Evolutionary conservation across 2,329 filamentous ascomycete species (phyloP).

Genomic region (Capronia coronata): DNA sequence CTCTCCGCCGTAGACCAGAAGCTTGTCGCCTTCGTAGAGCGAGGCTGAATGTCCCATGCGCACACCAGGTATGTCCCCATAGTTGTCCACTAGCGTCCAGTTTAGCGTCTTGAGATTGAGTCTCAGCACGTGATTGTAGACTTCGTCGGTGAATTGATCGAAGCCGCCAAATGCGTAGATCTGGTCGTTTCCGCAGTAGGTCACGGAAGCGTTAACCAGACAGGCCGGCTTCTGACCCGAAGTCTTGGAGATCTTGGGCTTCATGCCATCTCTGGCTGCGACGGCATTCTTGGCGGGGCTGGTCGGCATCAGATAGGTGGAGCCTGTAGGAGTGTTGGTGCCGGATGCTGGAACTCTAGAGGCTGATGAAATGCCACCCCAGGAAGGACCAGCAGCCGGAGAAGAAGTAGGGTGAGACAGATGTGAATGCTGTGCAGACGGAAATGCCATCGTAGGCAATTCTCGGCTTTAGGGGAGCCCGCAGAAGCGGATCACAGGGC

Average conservation of each 20-base stretch:
- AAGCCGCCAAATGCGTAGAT: slow-evolving; percentile 98
- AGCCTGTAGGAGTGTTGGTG: slow-evolving; percentile 24
- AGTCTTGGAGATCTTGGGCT: slow-evolving; percentile 71
- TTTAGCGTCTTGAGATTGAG: slow-evolving; percentile 81
- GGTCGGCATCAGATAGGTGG: slow-evolving; percentile 83
- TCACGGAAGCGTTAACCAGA: slow-evolving; percentile 95
- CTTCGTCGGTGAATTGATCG: slow-evolving; percentile 96
- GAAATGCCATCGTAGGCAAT: slow-evolving; percentile 22
- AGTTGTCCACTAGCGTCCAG: slow-evolving; percentile 96
- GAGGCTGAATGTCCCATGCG: slow-evolving; percentile 80
- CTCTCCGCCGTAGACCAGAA: slow-evolving; percentile 96
- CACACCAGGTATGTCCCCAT: slow-evolving; percentile 44
- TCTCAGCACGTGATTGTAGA: slow-evolving; percentile 94
- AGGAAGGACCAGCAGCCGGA: slow-evolving; percentile 1
- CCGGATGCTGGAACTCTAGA: slow-evolving; percentile 16
- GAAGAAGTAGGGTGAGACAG: slow-evolving; percentile 5
- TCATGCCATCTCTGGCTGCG: slow-evolving; percentile 54
- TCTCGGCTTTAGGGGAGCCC: not conserved
- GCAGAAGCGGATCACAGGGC: not conserved
- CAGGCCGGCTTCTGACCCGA: slow-evolving; percentile 80
- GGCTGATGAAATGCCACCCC: slow-evolving; percentile 1
- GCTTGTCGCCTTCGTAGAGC: slow-evolving; percentile 84
- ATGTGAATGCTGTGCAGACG: slow-evolving; percentile 11
- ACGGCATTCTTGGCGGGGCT: slow-evolving; percentile 63
- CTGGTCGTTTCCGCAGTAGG: slow-evolving; percentile 95